A percentile compares a stretch with the other conserved stretches of the same genome.
phyloP scores from a whole-genome alignment of 768 basidiomycete species.

The Podaxis sp. region DNA sequence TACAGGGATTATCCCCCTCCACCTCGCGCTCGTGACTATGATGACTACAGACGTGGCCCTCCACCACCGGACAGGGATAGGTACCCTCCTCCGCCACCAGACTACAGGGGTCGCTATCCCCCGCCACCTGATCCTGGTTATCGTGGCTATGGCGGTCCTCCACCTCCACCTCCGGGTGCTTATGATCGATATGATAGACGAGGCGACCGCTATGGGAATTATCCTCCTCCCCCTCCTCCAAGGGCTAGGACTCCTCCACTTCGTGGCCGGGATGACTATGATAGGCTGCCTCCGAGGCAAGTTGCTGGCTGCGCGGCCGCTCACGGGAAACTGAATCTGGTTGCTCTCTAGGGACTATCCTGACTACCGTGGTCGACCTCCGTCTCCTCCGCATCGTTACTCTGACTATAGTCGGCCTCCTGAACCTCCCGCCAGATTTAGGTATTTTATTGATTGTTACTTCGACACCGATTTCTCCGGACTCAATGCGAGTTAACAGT shows the following conservation, averaged over 20 bases:
- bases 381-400: slow-evolving; percentile 47
- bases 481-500: slow-evolving; percentile 40
- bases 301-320: slow-evolving; percentile 16
- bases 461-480: not conserved
- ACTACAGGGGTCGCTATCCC: slow-evolving; percentile 59
- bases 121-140: slow-evolving; percentile 53
- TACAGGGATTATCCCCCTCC: slow-evolving; percentile 62
- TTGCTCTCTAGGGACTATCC: slow-evolving; percentile 49
- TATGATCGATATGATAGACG: slow-evolving; percentile 67
- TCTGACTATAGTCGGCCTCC: slow-evolving; percentile 49
- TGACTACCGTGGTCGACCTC: slow-evolving; percentile 54
- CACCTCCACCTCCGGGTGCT: slow-evolving; percentile 44
- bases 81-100: slow-evolving; percentile 49
- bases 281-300: slow-evolving; percentile 58
- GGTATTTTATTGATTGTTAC: slow-evolving; percentile 26
- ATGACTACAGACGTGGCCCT: slow-evolving; percentile 61
- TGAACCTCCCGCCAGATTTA: slow-evolving; percentile 45
- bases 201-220: slow-evolving; percentile 45
- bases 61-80: slow-evolving; percentile 48
- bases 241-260: slow-evolving; percentile 52
- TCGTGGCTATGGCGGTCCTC: slow-evolving; percentile 45
- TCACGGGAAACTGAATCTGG: slow-evolving; percentile 8
- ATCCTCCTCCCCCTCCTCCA: slow-evolving; percentile 44
- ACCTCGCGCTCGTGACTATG: slow-evolving; percentile 56
- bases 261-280: slow-evolving; percentile 64